Evolutionary conservation across 2,329 filamentous ascomycete species (phyloP), one percentile per base, ranked within the genome.

Genomic region (Neonectria faginata): DNA sequence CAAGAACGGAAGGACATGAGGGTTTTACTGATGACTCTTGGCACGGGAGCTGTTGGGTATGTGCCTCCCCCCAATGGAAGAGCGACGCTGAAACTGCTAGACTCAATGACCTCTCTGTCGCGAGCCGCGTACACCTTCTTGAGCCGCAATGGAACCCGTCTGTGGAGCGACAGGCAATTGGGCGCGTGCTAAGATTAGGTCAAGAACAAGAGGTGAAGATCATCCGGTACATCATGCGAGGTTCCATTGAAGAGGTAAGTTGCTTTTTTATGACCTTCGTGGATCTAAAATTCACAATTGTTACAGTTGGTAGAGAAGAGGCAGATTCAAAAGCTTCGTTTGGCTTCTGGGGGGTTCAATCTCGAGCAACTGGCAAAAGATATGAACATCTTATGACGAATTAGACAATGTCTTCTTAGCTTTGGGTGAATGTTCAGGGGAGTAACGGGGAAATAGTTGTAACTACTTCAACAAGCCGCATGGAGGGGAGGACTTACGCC

Each of bases 131-230:
- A 6, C 47, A 50, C 27, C 47, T 50, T 18, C 16, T 50, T 31
- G 47, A 50, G 47, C 47, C 47, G 29, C 47, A 50, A 18, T 50
- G 47, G 47, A 50, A 50, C 16, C 47, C 47, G 25, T 50, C 47
- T 11, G 47, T 50, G 6, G 47, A 50, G 16, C 47, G 47, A 2
- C 47, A 50, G n/a, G 47, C 47, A 7, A 50, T 50, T 31, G 47
- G 47, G 20, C 47, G 47, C 6, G 47, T 50, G 16, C n/a, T 50
- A 18, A 27, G 47, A 31, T 11, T 50, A 3, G 47, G 47, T 5
- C 47, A 50, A 18, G 16, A 50, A 4, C 47, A 25, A 50, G 47
- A 50, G 3, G 47, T 50, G 4, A 50, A 50, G 27, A 50, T 50
- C 16, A 31, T 31, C 7, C 47, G 47, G 1, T 50, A 31, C n/a